These are phyloP conservation scores for Syzygium oleosum DNA, from an alignment of 345 rosid genomes.

Conservation along the genomic window DNA sequence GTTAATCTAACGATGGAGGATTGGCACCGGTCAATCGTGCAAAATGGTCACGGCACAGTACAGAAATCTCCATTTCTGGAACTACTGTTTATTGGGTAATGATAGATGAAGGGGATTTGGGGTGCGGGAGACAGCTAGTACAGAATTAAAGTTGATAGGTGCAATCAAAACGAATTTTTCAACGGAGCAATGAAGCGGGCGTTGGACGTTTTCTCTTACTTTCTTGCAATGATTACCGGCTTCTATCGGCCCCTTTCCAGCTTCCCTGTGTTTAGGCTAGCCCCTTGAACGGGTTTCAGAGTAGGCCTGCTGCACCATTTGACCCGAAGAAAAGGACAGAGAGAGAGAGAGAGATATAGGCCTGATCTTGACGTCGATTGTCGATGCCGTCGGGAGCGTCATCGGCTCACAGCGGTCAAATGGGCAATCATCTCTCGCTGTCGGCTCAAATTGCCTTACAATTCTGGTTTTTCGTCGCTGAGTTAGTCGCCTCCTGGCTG, in stretches of 20 bases:
- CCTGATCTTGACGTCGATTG: not conserved
- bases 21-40: not conserved
- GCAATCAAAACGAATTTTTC: not conserved
- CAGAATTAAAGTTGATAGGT: not conserved
- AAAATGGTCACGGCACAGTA: not conserved
- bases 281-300: not conserved
- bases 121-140: not conserved
- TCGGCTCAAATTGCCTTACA: not conserved
- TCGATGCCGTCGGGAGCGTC: not conserved
- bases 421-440: not conserved
- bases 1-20: not conserved
- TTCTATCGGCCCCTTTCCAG: not conserved
- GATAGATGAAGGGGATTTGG: not conserved
- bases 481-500: not conserved
- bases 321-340: not conserved
- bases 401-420: not conserved
- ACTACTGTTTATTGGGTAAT: not conserved
- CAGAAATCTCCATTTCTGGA: not conserved
- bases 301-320: not conserved
- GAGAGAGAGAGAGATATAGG: not conserved
- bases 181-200: not conserved
- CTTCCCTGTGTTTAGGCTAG: not conserved
- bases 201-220: not conserved
- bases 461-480: not conserved
- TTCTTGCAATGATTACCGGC: not conserved